Conservation (phyloP, 139 green algal genomes). For the Coccomyxa sp. region DNA sequence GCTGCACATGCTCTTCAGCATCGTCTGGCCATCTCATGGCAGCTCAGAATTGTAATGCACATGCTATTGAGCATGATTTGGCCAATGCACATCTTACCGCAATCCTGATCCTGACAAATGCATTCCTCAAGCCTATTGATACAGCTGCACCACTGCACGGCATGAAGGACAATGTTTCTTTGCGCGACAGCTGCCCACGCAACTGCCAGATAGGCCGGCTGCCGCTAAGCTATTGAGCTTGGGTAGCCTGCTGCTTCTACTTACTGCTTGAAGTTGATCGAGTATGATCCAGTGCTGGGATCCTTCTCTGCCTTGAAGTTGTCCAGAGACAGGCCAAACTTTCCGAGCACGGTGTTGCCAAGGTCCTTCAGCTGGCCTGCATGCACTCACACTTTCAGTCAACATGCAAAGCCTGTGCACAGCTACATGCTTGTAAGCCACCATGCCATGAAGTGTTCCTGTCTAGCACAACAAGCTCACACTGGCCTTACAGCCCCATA, state of each 20-base stretch:
- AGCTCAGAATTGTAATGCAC: too few relatives aligned
- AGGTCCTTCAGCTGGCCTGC: slow-evolving; percentile 95
- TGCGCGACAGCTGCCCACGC: too few relatives aligned
- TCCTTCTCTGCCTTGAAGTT: slow-evolving; percentile 98
- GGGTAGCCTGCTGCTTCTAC: background rate
- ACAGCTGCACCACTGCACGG: too few relatives aligned
- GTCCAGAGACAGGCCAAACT: slow-evolving; percentile 93
- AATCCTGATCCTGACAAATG: too few relatives aligned
- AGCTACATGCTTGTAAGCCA: background rate
- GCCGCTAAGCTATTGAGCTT: too few relatives aligned
- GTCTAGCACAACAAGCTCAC: background rate
- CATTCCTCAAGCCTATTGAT: too few relatives aligned
- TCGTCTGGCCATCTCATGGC: too few relatives aligned
- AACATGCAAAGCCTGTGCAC: background rate
- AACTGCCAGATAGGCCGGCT: too few relatives aligned
- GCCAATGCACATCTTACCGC: too few relatives aligned
- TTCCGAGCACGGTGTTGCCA: slow-evolving; percentile 92
- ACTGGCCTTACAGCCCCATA: background rate
- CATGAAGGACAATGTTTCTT: too few relatives aligned
- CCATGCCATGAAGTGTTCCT: background rate
- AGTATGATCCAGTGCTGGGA: slow-evolving; percentile 85
- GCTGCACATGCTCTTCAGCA: too few relatives aligned
- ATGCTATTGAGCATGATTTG: too few relatives aligned
- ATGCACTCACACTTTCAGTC: background rate
- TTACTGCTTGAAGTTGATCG: slow-evolving; percentile 82